These are phyloP conservation scores for Sclerotinia sclerotiorum DNA, from an alignment of 2,329 filamentous ascomycete species.

Conservation along the genomic window DNA sequence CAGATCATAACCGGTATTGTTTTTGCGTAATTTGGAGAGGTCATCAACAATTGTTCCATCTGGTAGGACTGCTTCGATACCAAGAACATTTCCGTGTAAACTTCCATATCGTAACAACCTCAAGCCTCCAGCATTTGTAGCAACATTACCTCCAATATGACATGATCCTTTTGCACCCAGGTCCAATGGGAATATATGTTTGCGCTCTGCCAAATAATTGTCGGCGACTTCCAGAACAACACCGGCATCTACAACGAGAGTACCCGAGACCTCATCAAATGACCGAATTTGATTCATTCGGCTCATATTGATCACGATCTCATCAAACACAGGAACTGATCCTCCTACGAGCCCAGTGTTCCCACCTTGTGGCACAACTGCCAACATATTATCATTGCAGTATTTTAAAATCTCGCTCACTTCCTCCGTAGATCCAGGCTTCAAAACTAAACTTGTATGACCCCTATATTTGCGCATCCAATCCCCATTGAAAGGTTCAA, in stretches of 20 bases:
- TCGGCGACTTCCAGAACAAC: conserved; percentile 89
- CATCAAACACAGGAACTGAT: conserved; percentile 95
- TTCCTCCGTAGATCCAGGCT: conserved; percentile 79
- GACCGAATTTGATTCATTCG: conserved; percentile 89
- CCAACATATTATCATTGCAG: conserved; percentile 89
- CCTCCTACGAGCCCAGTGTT: conserved; percentile 96
- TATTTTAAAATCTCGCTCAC: conserved; percentile 90
- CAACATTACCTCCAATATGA: conserved; percentile 92
- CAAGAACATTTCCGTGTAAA: conserved; percentile 88
- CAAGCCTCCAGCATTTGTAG: conserved; percentile 92
- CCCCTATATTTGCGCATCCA: conserved; percentile 99
- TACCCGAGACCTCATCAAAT: conserved; percentile 90
- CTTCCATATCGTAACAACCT: conserved; percentile 89
- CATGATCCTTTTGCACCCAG: conserved; percentile 98
- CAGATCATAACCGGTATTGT: conserved; percentile 97
- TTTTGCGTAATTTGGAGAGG: conserved; percentile 85
- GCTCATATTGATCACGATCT: conserved; percentile 88
- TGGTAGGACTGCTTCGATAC: conserved; percentile 88
- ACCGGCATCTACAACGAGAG: conserved; percentile 86
- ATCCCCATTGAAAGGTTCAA: conserved; percentile 91
- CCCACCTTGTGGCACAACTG: conserved; percentile 94
- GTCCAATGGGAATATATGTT: conserved; percentile 92
- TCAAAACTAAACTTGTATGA: conserved; percentile 82
- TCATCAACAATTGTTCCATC: conserved; percentile 92
- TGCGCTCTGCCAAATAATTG: conserved; percentile 76